Evolutionary conservation across 176 grass and related monocot genomes (phyloP), one percentile per base, ranked within the genome.

Genomic region (Rhynchospora tenuis): DNA sequence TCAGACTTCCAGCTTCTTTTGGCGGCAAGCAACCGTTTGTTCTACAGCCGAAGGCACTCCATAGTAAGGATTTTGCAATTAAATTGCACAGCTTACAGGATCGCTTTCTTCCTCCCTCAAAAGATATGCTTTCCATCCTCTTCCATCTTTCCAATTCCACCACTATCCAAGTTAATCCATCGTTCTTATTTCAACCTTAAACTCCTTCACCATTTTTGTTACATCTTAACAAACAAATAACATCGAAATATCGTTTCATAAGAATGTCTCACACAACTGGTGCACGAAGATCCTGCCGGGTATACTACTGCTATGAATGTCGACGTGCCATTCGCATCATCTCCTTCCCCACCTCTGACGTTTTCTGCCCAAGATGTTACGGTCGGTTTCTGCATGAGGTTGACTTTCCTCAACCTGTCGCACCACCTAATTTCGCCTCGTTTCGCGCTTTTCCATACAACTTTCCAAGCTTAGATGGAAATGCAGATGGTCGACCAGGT

Each of bases 261-360:
- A 61, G 77, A 23, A 84, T 87, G 59, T 73, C 63, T 83, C 29
- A 19, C 3, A 46, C 48, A 20, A 81, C 79, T 28, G 77, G 52
- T 65, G 81, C 85, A 61, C 84, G 83, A 12, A 82, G 93, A 63
- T 89, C 89, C 48, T 93, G 92, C 81, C 86, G 89, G 24, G 50
- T 98, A 64, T 95, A 89, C 86, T 98, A 91, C 85, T 95, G 95
- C 86, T 95, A 95, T 73, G 92, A 90, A 84, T 97, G 94, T 86
- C 71, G 68, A 80, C 90, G 86, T 61, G 77, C 94, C 56, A 81
- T 94, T 66, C 92, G 90, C 80, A 89, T 91, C 85, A 88, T 89
- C 31, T 92, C 91, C 77, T 88, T 81, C 65, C 81, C 90, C 4
- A n/a, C 85, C 56, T 84, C 88, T 55, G 97, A 99, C 85, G 86